A percentile compares a stretch with the other conserved stretches of the same genome.
Evolutionary conservation across 1,284 basidiomycete species (phyloP).

Genomic region (Cystobasidium pallidum): DNA sequence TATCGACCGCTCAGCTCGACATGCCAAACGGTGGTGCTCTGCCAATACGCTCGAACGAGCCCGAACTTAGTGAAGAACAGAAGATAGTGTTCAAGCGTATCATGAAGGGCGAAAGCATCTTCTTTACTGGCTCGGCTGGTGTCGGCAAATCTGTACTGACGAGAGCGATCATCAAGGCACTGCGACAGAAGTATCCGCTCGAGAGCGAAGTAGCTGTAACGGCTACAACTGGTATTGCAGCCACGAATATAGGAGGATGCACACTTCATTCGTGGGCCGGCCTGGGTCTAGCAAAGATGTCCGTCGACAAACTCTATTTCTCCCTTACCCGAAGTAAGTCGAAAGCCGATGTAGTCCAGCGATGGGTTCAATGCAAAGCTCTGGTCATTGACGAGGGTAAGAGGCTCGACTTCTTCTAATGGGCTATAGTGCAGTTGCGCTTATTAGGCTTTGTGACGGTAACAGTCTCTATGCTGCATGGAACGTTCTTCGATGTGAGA

Average conservation of each 20-base stretch:
- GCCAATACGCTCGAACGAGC: neutral
- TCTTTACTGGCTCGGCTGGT: constrained; percentile 50
- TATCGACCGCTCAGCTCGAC: too few species aligned
- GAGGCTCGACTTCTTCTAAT: too few species aligned
- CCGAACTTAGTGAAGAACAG: constrained; percentile 46
- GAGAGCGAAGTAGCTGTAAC: constrained; percentile 45
- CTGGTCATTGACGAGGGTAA: constrained; percentile 92
- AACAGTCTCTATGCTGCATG: constrained; percentile 95
- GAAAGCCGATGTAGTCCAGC: neutral
- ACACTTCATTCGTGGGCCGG: constrained; percentile 37
- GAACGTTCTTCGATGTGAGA: constrained; percentile 74
- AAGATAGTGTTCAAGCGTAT: constrained; percentile 46
- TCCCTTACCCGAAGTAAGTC: neutral
- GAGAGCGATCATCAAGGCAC: constrained; percentile 41
- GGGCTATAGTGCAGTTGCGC: too few species aligned
- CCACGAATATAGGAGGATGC: constrained; percentile 49
- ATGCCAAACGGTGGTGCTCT: neutral
- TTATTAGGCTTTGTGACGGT: neutral
- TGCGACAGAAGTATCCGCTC: constrained; percentile 30
- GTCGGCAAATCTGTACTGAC: constrained; percentile 53
- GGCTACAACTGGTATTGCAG: constrained; percentile 56
- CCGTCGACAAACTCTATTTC: constrained; percentile 9
- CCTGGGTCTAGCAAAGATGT: constrained; percentile 19
- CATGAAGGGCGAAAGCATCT: constrained; percentile 47
- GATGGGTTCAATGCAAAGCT: constrained; percentile 75